These are phyloP conservation scores for Straminergon stramineum DNA, from an alignment of 225 moss, liverwort and hornwort genomes.

Conservation along the genomic window DNA sequence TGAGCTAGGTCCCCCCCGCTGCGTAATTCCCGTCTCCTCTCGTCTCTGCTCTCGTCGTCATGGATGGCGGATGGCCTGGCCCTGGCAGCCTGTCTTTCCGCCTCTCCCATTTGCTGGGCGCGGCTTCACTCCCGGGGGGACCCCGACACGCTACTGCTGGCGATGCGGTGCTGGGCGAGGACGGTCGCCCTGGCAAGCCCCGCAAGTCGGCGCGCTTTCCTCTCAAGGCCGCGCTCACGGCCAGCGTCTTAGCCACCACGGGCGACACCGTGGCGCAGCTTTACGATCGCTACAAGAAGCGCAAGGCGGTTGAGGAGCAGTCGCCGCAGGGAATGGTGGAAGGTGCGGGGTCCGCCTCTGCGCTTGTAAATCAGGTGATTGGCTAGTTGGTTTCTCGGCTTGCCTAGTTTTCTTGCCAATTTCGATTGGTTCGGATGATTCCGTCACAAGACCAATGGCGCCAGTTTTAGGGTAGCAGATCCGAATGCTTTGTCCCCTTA, in stretches of 20 bases:
- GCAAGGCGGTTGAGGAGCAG: constrained; percentile 8
- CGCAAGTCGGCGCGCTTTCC: constrained; percentile 47
- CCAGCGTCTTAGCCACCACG: constrained; percentile 58
- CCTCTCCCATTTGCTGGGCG: constrained; percentile 4
- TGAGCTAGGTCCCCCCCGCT: not conserved
- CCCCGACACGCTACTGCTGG: constrained; percentile 10
- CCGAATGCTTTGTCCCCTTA: not conserved
- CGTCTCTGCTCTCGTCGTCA: not conserved
- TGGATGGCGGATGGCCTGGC: constrained; percentile 21
- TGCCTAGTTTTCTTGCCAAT: not conserved
- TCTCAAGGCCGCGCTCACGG: constrained; percentile 69
- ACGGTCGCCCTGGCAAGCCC: not conserved
- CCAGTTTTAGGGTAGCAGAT: not conserved
- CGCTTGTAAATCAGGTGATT: constrained; percentile 32
- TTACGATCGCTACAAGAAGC: constrained; percentile 34
- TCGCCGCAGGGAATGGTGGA: not conserved
- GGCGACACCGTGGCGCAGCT: constrained; percentile 86
- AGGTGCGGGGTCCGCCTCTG: not conserved
- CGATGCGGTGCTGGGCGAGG: constrained; percentile 16
- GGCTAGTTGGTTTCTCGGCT: not conserved
- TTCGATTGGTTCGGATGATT: not conserved
- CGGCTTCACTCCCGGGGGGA: not conserved
- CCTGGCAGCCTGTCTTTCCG: constrained; percentile 23
- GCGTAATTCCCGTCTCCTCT: not conserved
- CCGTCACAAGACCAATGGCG: not conserved